Evolutionary conservation across 768 basidiomycete species (phyloP).

Genomic region (Boletus rubescentipes): DNA sequence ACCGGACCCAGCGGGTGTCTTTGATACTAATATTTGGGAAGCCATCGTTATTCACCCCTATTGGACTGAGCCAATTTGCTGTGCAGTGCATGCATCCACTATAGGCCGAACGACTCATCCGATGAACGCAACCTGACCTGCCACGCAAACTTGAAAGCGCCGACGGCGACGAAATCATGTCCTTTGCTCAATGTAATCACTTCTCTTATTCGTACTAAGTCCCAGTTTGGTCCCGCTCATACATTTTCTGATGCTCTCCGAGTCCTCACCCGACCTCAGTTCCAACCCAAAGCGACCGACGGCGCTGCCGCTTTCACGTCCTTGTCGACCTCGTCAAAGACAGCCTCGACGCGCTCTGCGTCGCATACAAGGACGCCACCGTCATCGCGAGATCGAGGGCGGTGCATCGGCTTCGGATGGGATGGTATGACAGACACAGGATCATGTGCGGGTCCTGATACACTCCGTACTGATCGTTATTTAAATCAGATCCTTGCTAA

Average conservation of each 20-base stretch:
- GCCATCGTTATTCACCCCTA: neutral
- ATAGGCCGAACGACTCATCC: conserved; percentile 69
- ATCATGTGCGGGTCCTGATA: conserved; percentile 34
- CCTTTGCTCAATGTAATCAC: conserved; percentile 57
- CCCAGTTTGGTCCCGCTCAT: conserved; percentile 29
- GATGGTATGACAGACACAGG: conserved; percentile 64
- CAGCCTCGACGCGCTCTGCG: conserved; percentile 46
- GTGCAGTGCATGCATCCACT: conserved; percentile 43
- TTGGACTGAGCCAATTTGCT: conserved; percentile 70
- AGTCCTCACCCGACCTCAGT: conserved; percentile 45
- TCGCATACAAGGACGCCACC: conserved; percentile 48
- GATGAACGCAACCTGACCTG: neutral
- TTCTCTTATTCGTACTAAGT: conserved; percentile 85
- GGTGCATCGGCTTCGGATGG: conserved; percentile 52
- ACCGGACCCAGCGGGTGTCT: no score
- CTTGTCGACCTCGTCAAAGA: conserved; percentile 56
- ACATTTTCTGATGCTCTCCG: neutral
- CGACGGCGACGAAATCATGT: conserved; percentile 64
- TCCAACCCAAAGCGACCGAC: conserved; percentile 75
- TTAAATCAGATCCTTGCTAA: no score
- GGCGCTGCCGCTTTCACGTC: conserved; percentile 67
- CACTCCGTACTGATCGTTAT: no score
- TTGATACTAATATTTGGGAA: no score
- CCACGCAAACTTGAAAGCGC: conserved; percentile 36
- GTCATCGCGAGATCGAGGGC: conserved; percentile 14